phyloP scores from a whole-genome alignment of 2,329 filamentous ascomycete genomes.

The Chalara sp. region DNA sequence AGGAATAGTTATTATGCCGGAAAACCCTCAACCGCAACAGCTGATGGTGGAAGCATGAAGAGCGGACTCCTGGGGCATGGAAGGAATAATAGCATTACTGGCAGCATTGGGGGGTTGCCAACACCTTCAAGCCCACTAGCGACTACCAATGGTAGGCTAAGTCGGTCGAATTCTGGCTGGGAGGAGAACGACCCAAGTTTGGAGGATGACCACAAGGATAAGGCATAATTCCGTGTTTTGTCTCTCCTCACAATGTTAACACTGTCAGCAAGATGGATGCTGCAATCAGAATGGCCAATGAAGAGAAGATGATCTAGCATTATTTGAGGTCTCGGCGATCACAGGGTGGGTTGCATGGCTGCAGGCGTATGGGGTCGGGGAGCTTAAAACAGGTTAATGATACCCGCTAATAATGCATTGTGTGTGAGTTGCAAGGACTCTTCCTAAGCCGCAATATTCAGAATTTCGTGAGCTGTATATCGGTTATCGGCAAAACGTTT shows the following conservation, averaged over 20 bases:
- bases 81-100: constrained; percentile 73
- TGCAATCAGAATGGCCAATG: neutral
- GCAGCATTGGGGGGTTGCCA: constrained; percentile 59
- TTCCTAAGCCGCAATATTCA: too few species aligned
- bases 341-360: constrained; percentile 3
- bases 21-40: constrained; percentile 34
- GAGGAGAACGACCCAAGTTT: constrained; percentile 13
- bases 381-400: constrained; percentile 13
- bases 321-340: neutral
- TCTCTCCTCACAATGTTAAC: neutral
- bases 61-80: constrained; percentile 73
- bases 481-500: too few species aligned
- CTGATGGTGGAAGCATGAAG: constrained; percentile 70
- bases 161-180: constrained; percentile 24
- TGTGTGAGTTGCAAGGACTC: neutral
- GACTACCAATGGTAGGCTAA: constrained; percentile 28
- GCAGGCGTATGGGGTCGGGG: constrained; percentile 8
- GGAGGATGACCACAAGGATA: constrained; percentile 6
- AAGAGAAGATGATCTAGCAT: neutral
- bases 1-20: constrained; percentile 75
- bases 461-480: too few species aligned
- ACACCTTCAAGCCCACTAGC: constrained; percentile 52
- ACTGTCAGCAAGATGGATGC: neutral
- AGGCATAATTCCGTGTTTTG: neutral
- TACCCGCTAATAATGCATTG: constrained; percentile 20